Conservation (phyloP, 148 eudicot species). For the Heliosperma pusillum region DNA sequence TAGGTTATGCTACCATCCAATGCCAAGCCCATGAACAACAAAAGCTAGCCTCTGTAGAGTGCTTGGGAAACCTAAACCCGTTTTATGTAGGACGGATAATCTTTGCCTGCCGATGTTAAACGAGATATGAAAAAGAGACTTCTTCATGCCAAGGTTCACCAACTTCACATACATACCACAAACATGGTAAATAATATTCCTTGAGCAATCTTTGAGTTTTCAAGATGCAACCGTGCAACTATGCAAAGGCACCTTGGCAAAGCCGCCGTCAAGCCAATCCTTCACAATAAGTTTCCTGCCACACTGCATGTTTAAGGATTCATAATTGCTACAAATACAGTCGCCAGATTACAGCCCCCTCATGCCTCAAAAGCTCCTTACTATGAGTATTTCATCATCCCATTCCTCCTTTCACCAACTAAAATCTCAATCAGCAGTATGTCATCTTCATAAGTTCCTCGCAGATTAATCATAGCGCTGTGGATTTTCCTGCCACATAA, state of each 20-base stretch:
- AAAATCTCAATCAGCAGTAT: not conserved
- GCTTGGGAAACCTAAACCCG: not conserved
- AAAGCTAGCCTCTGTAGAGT: not conserved
- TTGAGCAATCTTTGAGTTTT: too few relatives aligned
- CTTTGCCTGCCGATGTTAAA: not conserved
- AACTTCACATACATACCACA: too few relatives aligned
- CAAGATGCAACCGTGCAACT: too few relatives aligned
- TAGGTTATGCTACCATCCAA: not conserved
- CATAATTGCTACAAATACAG: too few relatives aligned
- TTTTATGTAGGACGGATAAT: not conserved
- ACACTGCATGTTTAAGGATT: too few relatives aligned
- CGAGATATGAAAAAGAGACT: too few relatives aligned
- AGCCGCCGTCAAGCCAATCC: too few relatives aligned
- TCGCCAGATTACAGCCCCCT: too few relatives aligned
- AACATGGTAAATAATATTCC: too few relatives aligned
- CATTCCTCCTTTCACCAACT: conserved; percentile 1
- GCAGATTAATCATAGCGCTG: not conserved
- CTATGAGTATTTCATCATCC: not conserved
- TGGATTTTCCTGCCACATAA: not conserved
- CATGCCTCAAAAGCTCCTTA: not conserved
- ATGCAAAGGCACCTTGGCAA: too few relatives aligned
- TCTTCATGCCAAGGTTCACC: too few relatives aligned
- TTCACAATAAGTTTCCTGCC: too few relatives aligned
- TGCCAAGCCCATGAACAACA: not conserved
- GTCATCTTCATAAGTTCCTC: not conserved